phyloP scores from a whole-genome alignment of 345 rosid species.

The Geranium brycei region DNA sequence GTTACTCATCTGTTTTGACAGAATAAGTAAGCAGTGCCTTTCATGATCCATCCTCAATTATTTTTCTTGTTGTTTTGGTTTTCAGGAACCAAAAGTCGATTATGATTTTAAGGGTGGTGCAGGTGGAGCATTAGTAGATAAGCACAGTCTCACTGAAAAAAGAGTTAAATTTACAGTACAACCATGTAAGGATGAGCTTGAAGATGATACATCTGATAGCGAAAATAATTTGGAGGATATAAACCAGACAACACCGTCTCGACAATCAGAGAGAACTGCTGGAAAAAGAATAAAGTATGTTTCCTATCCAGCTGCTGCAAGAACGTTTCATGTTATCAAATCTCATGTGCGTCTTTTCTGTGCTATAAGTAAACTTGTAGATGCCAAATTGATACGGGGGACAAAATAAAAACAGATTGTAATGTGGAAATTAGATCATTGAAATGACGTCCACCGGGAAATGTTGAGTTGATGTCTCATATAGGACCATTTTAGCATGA shows the following conservation, averaged over 20 bases:
- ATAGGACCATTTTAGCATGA: not conserved
- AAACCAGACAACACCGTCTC: conserved; percentile 48
- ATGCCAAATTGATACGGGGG: not conserved
- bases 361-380: not conserved
- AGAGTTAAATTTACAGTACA: conserved; percentile 28
- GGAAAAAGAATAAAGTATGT: conserved; percentile 57
- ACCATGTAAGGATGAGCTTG: conserved; percentile 37
- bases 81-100: conserved; percentile 41
- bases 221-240: conserved; percentile 19
- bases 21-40: conserved; percentile 2
- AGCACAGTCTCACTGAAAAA: conserved; percentile 17
- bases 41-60: not conserved
- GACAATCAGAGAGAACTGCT: conserved; percentile 55
- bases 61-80: conserved; percentile 6
- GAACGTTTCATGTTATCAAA: not conserved
- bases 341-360: not conserved
- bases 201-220: conserved; percentile 36
- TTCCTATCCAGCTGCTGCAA: conserved; percentile 6
- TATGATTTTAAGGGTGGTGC: conserved; percentile 73
- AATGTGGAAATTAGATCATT: not conserved
- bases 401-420: not conserved
- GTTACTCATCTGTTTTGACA: not conserved
- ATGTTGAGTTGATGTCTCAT: not conserved
- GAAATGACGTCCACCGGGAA: not conserved
- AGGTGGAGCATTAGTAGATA: conserved; percentile 30